Base-by-base conservation (phyloP, 345 rosid genomes). In the Eucalyptus cladocalyx region DNA sequence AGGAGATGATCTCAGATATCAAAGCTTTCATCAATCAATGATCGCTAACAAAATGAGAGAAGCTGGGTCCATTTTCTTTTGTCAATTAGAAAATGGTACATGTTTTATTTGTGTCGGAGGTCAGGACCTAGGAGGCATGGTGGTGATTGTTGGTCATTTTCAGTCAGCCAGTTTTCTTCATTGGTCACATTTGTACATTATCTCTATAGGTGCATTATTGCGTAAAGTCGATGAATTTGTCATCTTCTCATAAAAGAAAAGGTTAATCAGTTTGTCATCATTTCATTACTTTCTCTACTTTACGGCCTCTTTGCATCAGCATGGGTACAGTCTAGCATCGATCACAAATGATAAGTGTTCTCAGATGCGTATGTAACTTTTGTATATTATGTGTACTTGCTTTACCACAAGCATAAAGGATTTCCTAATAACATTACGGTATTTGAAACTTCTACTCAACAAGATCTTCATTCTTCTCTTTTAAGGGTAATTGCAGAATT, bases 1-100 rank as follows among this genome's bases (percentile, higher is more conserved):
- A 87, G 26, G 96, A 97, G 90, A 92, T 97, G 95, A 91, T 96
- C 89, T 80, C 93, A 80, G 94, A 93, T 88, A 91, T 97, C 90
- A 93, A 93, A 85, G 90, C 50, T 58, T 97, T 96, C 89, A 86
- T 97, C 86, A 86, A 86, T 30, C 80, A 65, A 45, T 87, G 45
- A 86, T 87, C 10, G 28, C 81, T 19, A 40, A 76, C 83, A 76
- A 76, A 76, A 37, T 5, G 47, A 24, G 28, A 76, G 83, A 43
- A 37, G 42, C 83, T 76, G 83, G 45, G 28, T 51, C 17, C 14
- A 17, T 9, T 40, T 60, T 48, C 60, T n/a, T 86, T 86, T 34
- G 43, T 19, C 60, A 86, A 30, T n/a, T 86, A n/a, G 56, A 30
- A 86, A 37, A 11, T 11, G n/a, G 47, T 53, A 60, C 30, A 34